Conservation (phyloP, 345 rosid genomes). For the Kandelia obovata region DNA sequence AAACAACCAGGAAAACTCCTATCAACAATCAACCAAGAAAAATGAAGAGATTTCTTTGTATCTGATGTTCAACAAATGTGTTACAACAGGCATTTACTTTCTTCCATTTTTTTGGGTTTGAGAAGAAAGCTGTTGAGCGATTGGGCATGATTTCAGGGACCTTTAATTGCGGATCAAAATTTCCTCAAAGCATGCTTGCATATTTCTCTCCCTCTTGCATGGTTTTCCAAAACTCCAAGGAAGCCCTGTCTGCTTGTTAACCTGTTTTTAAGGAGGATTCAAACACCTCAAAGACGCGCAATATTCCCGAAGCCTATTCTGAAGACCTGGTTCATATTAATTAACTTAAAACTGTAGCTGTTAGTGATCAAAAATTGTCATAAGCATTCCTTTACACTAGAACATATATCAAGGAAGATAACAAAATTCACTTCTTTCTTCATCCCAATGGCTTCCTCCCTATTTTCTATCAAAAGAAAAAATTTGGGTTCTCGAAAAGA, state of each 20-base stretch:
- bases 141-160: constrained; percentile 92
- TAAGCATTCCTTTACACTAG: no score
- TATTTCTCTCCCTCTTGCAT: constrained; percentile 81
- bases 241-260: constrained; percentile 78
- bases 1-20: not conserved
- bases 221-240: constrained; percentile 89
- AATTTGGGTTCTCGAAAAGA: no score
- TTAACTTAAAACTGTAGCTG: no score
- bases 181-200: constrained; percentile 66
- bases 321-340: no score
- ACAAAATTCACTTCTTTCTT: no score
- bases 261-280: constrained; percentile 40
- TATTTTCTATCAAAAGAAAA: no score
- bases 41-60: no score
- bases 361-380: no score
- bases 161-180: constrained; percentile 60
- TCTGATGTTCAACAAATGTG: not conserved
- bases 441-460: no score
- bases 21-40: not conserved
- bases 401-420: no score
- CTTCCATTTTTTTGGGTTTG: constrained; percentile 56
- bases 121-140: constrained; percentile 79
- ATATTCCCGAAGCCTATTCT: no score
- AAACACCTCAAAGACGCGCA: not conserved
- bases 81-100: not conserved